Base-by-base conservation (phyloP, 2,329 filamentous ascomycete species). In the Thermothelomyces thermophilus region DNA sequence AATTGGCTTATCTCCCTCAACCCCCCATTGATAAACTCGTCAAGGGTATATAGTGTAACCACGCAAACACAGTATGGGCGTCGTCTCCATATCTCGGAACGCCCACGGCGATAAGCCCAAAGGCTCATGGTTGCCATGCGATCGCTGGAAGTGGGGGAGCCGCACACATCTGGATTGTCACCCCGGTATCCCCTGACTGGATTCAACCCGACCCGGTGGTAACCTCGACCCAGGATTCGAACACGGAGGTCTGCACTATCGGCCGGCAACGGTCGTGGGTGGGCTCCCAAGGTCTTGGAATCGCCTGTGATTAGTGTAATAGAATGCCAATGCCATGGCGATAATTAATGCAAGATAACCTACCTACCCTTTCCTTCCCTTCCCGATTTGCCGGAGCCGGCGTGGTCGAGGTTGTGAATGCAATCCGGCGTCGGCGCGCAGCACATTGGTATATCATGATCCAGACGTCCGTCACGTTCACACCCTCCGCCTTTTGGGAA, bases 291-390 rank as follows among this genome's bases (percentile, higher is more conserved):
- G 14, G 2, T 13, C 5, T 6, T 19, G 35, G 33, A 10, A 1
- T 24, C 9, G 24, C 24, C 9, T 26, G 9, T 26, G 24, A 26
- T 26, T 26, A 26, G 24, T 26, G 24, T 26, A 26, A 9, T 14
- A 14, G 31, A 28, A 40, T 33, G 22, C 7, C 13, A 30, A 16
- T 8, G 3, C 11, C 39, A 2, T 17, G 22, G 39, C 24, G 46
- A 48, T 48, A 48, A 48, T 19, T 48, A 48, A 48, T 19, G 46
- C 20, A 28, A 48, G 46, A 41, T 40, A 48, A 28, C 36, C n/a
- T n/a, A n/a, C n/a, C n/a, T n/a, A n/a, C n/a, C n/a, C 5, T 17
- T 19, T n/a, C 20, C 19, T 19, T 14, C 33, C 16, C 22, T 5
- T n/a, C 5, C 20, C 11, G 7, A 39, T 20, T 28, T 13, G 22